Percentiles rank a stretch among this genome's conserved stretches.
Evolutionary conservation across 2,329 filamentous ascomycete genomes (phyloP).

Genomic region (Dactylellina haptotyla): DNA sequence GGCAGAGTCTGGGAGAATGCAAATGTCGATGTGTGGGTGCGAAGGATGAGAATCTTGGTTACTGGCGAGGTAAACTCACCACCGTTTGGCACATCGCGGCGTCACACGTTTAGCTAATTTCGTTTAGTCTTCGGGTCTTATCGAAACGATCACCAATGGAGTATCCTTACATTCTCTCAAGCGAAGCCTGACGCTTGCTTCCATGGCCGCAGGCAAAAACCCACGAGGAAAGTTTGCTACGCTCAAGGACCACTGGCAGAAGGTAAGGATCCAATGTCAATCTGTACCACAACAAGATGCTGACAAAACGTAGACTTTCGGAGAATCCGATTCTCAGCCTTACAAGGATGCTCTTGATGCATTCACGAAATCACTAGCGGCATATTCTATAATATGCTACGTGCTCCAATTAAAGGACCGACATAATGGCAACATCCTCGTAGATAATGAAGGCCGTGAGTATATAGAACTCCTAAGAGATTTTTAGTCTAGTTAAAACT

Average conservation of each 20-base stretch:
- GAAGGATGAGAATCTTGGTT: slow-evolving; percentile 85
- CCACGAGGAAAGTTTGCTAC: slow-evolving; percentile 80
- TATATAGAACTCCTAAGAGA: slow-evolving; percentile 4
- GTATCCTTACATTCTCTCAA: slow-evolving; percentile 88
- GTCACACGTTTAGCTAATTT: slow-evolving; percentile 26
- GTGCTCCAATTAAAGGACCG: slow-evolving; percentile 85
- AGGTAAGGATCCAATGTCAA: slow-evolving; percentile 61
- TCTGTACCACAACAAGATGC: slow-evolving; percentile 12
- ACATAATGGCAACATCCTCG: slow-evolving; percentile 86
- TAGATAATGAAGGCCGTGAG: slow-evolving; percentile 78
- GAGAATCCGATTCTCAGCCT: slow-evolving; percentile 73
- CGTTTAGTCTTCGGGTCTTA: slow-evolving; percentile 74
- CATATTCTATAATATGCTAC: slow-evolving; percentile 86
- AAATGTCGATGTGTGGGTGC: slow-evolving; percentile 82
- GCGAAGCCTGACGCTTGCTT: slow-evolving; percentile 79
- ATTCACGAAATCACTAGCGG: slow-evolving; percentile 82
- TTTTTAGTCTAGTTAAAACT: background rate
- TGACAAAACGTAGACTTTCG: slow-evolving; percentile 68
- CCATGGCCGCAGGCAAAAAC: slow-evolving; percentile 77
- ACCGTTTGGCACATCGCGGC: slow-evolving; percentile 7
- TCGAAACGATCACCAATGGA: slow-evolving; percentile 88
- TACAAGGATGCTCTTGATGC: slow-evolving; percentile 78
- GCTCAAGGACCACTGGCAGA: slow-evolving; percentile 81
- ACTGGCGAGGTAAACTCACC: slow-evolving; percentile 70
- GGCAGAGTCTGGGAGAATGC: slow-evolving; percentile 83